These are phyloP conservation scores for Ustanciosporium gigantosporum DNA, from an alignment of 1,284 basidiomycete genomes.

Conservation along the genomic window DNA sequence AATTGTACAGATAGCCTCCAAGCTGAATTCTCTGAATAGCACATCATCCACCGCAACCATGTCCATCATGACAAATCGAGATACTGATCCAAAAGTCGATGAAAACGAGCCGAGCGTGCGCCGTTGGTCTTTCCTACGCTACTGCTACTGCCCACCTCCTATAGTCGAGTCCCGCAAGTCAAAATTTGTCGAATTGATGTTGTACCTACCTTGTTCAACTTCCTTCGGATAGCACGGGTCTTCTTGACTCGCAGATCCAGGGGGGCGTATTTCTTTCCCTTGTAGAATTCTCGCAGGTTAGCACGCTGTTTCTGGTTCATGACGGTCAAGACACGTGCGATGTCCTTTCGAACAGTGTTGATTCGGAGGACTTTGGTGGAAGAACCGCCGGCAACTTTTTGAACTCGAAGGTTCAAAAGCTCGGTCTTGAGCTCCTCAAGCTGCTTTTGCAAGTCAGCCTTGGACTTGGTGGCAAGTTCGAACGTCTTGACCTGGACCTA, in stretches of 20 bases:
- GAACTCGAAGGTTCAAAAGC: constrained; percentile 85
- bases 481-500: constrained; percentile 80
- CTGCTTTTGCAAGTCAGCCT: constrained; percentile 95
- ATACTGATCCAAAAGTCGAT: too few species aligned
- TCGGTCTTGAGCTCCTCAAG: constrained; percentile 93
- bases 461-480: constrained; percentile 98
- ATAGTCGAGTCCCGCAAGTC: too few species aligned
- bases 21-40: too few species aligned
- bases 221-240: constrained; percentile 96
- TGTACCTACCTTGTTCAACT: constrained; percentile 81
- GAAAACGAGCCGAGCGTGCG: too few species aligned
- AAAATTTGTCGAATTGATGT: too few species aligned
- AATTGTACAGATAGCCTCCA: too few species aligned
- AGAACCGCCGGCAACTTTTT: constrained; percentile 96
- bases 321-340: constrained; percentile 96
- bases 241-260: constrained; percentile 97
- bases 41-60: too few species aligned
- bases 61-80: too few species aligned
- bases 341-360: constrained; percentile 95
- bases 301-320: constrained; percentile 97
- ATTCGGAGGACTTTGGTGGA: constrained; percentile 84
- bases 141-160: too few species aligned
- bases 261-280: constrained; percentile 92
- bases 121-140: too few species aligned
- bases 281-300: constrained; percentile 97